These are phyloP conservation scores for Pyrenochaeta sp. DNA, from an alignment of 2,329 filamentous ascomycete genomes.

Conservation along the genomic window DNA sequence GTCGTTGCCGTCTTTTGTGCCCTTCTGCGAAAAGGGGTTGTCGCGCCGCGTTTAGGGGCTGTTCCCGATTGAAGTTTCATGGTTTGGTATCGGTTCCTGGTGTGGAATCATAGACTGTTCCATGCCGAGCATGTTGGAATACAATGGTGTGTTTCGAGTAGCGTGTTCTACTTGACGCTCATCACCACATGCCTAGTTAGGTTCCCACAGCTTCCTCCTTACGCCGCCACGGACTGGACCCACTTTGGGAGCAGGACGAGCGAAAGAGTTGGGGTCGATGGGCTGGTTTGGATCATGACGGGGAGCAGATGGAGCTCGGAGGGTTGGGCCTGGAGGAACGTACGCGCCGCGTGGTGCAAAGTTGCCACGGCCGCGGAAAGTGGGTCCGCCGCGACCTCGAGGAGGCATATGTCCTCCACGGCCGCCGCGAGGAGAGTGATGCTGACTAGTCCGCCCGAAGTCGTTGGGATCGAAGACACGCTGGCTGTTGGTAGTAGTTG, in stretches of 20 bases:
- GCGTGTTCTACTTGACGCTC: constrained; percentile 16
- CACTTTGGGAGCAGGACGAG: constrained; percentile 42
- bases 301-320: constrained; percentile 35
- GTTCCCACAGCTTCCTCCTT: constrained; percentile 51
- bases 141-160: background rate
- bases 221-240: constrained; percentile 44
- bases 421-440: constrained; percentile 41
- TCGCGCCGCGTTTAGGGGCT: background rate
- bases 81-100: background rate
- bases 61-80: background rate
- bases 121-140: background rate
- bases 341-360: constrained; percentile 43
- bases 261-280: constrained; percentile 52
- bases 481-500: constrained; percentile 36
- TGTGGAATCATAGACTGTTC: background rate
- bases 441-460: constrained; percentile 52
- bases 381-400: constrained; percentile 33
- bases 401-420: constrained; percentile 34
- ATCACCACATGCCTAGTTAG: constrained; percentile 36
- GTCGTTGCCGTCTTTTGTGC: too few relatives aligned
- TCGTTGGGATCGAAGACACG: constrained; percentile 59
- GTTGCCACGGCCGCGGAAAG: constrained; percentile 38
- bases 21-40: too few relatives aligned
- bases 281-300: constrained; percentile 47
- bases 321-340: constrained; percentile 36